phyloP scores from a whole-genome alignment of 2,329 filamentous ascomycete species.

The Claviceps sp. region DNA sequence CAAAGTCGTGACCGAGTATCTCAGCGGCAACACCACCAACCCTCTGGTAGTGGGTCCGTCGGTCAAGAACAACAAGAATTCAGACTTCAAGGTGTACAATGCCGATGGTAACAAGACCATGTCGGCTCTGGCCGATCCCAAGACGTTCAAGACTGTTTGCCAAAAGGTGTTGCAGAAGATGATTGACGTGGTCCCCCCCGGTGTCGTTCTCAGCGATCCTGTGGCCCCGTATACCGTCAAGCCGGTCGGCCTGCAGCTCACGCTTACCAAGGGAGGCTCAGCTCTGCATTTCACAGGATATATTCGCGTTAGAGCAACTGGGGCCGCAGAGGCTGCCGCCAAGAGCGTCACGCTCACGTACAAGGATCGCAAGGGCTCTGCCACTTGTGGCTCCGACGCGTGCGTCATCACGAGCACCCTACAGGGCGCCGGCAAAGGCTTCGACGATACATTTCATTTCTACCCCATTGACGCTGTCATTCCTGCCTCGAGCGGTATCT shows the following conservation, averaged over 20 bases:
- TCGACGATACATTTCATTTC: conserved; percentile 48
- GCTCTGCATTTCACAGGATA: conserved; percentile 37
- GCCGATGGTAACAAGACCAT: conserved; percentile 44
- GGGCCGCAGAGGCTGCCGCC: conserved; percentile 27
- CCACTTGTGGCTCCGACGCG: conserved; percentile 25
- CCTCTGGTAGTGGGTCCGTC: conserved; percentile 41
- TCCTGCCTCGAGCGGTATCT: conserved; percentile 43
- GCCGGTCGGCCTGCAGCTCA: conserved; percentile 42
- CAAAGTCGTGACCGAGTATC: conserved; percentile 42
- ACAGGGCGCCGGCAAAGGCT: conserved; percentile 38
- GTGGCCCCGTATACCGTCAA: conserved; percentile 46
- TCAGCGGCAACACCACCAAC: conserved; percentile 38
- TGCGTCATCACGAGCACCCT: conserved; percentile 32
- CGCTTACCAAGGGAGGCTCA: conserved; percentile 33
- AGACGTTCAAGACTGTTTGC: conserved; percentile 34
- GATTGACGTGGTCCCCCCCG: conserved; percentile 45
- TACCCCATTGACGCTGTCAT: conserved; percentile 37
- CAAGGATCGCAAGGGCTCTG: conserved; percentile 38
- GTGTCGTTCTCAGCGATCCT: conserved; percentile 35
- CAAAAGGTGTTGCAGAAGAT: conserved; percentile 40
- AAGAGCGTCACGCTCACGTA: conserved; percentile 38
- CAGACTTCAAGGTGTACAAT: conserved; percentile 43
- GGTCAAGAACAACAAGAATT: conserved; percentile 29
- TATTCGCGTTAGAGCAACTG: conserved; percentile 43
- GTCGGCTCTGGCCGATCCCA: conserved; percentile 27